Evolutionary conservation across 768 basidiomycete species (phyloP).

Genomic region (Pleurotus pulmonarius): DNA sequence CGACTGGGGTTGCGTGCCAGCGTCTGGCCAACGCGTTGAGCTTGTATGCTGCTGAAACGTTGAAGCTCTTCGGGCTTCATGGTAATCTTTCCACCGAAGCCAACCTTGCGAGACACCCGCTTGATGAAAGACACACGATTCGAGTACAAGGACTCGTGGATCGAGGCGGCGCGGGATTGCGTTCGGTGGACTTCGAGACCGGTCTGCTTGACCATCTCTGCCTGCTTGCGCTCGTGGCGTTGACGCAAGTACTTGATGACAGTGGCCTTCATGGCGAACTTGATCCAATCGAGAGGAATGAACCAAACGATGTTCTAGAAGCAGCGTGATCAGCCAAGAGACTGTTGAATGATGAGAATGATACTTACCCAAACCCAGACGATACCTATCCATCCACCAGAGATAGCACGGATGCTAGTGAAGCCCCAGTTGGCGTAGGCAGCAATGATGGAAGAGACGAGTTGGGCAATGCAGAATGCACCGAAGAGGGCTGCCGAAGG

Average conservation of each 20-base stretch:
- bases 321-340: constrained; percentile 10
- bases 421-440: constrained; percentile 94
- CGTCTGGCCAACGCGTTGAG: constrained; percentile 69
- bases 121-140: constrained; percentile 94
- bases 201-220: constrained; percentile 35
- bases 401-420: constrained; percentile 75
- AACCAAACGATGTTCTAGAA: constrained; percentile 92
- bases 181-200: constrained; percentile 82
- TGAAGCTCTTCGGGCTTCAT: constrained; percentile 85
- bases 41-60: constrained; percentile 85
- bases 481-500: constrained; percentile 84
- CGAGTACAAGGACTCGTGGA: constrained; percentile 91
- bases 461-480: constrained; percentile 92
- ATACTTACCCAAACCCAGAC: constrained; percentile 85
- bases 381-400: constrained; percentile 96
- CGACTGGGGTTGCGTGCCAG: constrained; percentile 76
- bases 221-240: constrained; percentile 44
- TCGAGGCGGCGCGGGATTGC: constrained; percentile 82
- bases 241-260: constrained; percentile 82
- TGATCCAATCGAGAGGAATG: constrained; percentile 91
- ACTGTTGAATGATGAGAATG: neutral
- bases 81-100: constrained; percentile 76
- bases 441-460: constrained; percentile 94
- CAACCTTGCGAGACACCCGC: constrained; percentile 83
- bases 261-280: constrained; percentile 94